Conservation (phyloP, 345 rosid genomes). For the Turritis glabra region DNA sequence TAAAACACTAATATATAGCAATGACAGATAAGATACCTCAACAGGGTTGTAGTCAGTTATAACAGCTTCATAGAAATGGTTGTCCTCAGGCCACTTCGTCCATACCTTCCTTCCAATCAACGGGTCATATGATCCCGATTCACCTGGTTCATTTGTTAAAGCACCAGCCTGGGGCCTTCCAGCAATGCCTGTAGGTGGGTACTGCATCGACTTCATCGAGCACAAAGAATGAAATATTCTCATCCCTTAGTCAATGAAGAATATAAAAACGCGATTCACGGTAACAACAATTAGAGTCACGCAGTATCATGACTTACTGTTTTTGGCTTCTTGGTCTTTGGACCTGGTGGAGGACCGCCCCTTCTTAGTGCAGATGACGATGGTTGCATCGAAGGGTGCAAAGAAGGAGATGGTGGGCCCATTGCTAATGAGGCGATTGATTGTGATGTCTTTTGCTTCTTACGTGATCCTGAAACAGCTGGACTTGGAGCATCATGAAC, state of each 20-base stretch:
- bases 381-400: conserved; percentile 78
- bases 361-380: conserved; percentile 76
- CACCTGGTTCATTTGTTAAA: conserved; percentile 67
- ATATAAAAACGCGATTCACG: not conserved
- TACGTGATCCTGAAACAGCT: conserved; percentile 80
- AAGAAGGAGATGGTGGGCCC: conserved; percentile 75
- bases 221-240: conserved; percentile 39
- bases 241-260: conserved; percentile 31
- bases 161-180: conserved; percentile 67
- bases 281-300: not conserved
- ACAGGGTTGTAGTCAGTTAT: conserved; percentile 69
- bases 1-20: conserved; percentile 17
- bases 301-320: conserved; percentile 56
- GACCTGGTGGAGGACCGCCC: conserved; percentile 67
- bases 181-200: conserved; percentile 58
- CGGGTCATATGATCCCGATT: conserved; percentile 61
- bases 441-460: conserved; percentile 83
- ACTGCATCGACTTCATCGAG: conserved; percentile 66
- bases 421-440: conserved; percentile 75
- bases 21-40: conserved; percentile 52
- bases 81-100: conserved; percentile 98
- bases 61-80: conserved; percentile 86
- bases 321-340: conserved; percentile 79
- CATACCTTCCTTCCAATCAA: conserved; percentile 87
- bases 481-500: conserved; percentile 80